Percentiles rank a stretch among this genome's conserved stretches.
Conservation (phyloP, 331 rosid genomes). For the Erythrophleum ivorense region DNA sequence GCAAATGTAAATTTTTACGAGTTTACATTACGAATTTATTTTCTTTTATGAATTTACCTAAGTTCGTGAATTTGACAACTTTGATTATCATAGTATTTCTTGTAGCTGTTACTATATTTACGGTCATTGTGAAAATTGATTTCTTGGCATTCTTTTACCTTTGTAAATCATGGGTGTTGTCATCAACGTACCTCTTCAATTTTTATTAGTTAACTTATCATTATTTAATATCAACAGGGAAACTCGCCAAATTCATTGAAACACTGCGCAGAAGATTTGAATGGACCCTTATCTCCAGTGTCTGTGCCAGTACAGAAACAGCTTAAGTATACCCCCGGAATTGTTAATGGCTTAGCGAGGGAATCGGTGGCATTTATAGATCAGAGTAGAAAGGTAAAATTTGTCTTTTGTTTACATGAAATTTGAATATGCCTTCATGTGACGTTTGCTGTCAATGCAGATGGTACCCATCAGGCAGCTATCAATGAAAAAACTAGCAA, state of each 20-base stretch:
- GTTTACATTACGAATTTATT: no score
- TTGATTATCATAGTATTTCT: neutral
- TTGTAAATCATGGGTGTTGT: slow-evolving; percentile 20
- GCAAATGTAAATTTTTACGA: no score
- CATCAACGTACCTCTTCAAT: slow-evolving; percentile 31
- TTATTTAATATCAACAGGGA: slow-evolving; percentile 56
- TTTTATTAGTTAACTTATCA: slow-evolving; percentile 39
- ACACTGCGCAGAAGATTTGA: slow-evolving; percentile 70
- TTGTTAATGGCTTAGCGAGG: slow-evolving; percentile 70
- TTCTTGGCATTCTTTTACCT: slow-evolving; percentile 31
- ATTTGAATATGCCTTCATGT: slow-evolving; percentile 33
- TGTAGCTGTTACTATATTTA: slow-evolving; percentile 19
- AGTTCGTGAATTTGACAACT: no score
- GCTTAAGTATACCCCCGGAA: slow-evolving; percentile 86
- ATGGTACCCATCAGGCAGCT: slow-evolving; percentile 91
- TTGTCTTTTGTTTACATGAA: slow-evolving; percentile 31
- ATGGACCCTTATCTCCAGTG: slow-evolving; percentile 72
- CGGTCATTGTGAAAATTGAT: neutral
- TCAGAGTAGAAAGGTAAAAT: slow-evolving; percentile 71
- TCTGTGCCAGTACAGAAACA: slow-evolving; percentile 91
- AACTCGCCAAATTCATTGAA: slow-evolving; percentile 71
- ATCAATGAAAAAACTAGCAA: slow-evolving; percentile 81
- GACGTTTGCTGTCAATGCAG: slow-evolving; percentile 59
- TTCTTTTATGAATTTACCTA: no score
- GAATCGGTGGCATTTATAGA: slow-evolving; percentile 73